phyloP scores from a whole-genome alignment of 1,284 basidiomycete species.

The Leccinum subfulvum region DNA sequence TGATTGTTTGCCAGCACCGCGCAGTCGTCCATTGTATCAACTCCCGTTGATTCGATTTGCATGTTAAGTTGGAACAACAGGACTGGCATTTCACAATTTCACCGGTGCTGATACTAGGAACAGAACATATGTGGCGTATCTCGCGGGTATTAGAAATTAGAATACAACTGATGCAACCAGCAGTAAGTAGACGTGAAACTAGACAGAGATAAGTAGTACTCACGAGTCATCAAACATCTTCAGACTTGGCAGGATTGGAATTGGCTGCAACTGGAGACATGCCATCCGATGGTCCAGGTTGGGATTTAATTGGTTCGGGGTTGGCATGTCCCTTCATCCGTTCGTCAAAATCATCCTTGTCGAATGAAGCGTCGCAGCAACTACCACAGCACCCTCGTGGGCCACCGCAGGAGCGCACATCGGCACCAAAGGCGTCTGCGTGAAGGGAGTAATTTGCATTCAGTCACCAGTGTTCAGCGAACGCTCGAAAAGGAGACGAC shows the following conservation, averaged over 20 bases:
- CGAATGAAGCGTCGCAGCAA: slow-evolving; percentile 31
- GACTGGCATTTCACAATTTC: not conserved
- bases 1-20: too few species aligned
- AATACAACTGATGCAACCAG: not conserved
- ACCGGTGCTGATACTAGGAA: not conserved
- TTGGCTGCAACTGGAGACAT: slow-evolving; percentile 19
- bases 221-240: slow-evolving; percentile 7
- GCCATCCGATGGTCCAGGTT: slow-evolving; percentile 24
- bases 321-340: slow-evolving; percentile 24
- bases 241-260: slow-evolving; percentile 2
- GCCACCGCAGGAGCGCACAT: slow-evolving; percentile 27
- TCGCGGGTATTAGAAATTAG: not conserved
- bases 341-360: slow-evolving; percentile 34
- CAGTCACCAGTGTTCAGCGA: not conserved
- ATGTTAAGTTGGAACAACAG: not conserved
- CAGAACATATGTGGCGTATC: not conserved
- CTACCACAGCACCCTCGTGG: slow-evolving; percentile 29
- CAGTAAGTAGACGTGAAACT: not conserved
- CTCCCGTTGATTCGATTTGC: not conserved
- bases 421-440: slow-evolving; percentile 27
- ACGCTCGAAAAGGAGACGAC: not conserved
- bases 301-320: slow-evolving; percentile 16
- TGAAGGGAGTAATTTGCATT: not conserved
- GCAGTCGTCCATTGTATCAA: not conserved
- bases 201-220: not conserved